These are phyloP conservation scores for Citrus glauca DNA, from an alignment of 345 rosid genomes.

Conservation along the genomic window DNA sequence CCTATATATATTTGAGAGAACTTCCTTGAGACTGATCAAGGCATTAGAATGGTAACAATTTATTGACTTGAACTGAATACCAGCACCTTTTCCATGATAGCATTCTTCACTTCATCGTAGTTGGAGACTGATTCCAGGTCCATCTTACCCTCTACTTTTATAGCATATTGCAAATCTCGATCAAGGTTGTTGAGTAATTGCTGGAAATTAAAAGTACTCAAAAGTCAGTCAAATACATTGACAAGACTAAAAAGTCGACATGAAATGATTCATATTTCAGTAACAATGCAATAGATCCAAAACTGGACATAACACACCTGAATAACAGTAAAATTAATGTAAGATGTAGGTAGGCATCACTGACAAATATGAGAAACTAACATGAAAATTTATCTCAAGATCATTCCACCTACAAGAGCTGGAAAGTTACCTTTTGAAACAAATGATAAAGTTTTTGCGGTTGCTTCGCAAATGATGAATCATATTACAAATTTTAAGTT, in stretches of 20 bases:
- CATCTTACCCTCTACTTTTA: conserved; percentile 93
- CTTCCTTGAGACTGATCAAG: conserved; percentile 1
- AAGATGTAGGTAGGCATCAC: background rate
- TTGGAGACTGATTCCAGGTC: conserved; percentile 73
- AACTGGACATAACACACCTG: background rate
- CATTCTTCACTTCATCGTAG: conserved; percentile 83
- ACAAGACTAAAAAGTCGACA: background rate
- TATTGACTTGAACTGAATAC: conserved; percentile 9
- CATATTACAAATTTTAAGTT: background rate
- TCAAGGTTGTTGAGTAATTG: conserved; percentile 82
- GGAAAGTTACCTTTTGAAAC: background rate
- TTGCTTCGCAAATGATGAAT: background rate
- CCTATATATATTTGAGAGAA: background rate
- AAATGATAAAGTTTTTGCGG: background rate
- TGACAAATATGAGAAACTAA: background rate
- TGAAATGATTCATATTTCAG: background rate
- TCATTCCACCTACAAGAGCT: background rate
- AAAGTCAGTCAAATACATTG: conserved; percentile 25
- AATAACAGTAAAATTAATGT: background rate
- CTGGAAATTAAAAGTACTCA: conserved; percentile 42
- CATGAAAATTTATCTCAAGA: background rate
- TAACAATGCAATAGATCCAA: background rate
- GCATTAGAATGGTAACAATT: background rate
- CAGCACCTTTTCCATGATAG: conserved; percentile 70
- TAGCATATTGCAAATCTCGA: conserved; percentile 93